Evolutionary conservation across 2,329 filamentous ascomycete genomes (phyloP), one percentile per base, ranked within the genome.

Genomic region (Aaosphaeria arxii): DNA sequence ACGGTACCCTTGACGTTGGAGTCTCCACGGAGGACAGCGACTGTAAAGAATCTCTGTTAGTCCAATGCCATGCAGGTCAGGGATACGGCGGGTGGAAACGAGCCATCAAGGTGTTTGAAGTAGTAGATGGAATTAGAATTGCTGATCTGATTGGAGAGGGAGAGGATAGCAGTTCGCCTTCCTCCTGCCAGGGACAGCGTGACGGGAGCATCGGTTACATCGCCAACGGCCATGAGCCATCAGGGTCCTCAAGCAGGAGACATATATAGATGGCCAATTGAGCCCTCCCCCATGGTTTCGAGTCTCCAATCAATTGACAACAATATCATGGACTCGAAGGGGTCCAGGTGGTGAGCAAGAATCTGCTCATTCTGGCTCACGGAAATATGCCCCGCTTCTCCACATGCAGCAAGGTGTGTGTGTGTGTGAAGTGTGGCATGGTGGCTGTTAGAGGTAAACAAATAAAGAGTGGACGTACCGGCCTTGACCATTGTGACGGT

Each of bases 1-100:
- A 99, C 88, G 77, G 89, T 94, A 70, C 94, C 94, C 72, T 84
- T 79, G 82, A 99, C 80, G 81, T 91, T 95, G 76, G 91, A 90
- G 84, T 97, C 94, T 84, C 94, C 94, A 77, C 94, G 92, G 81
- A 99, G 79, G 74, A 96, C 90, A 78, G 88, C 89, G 79, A 97
- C 94, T 97, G 70, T 51, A 7, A 11, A 7, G 28, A 28, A 29
- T 50, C 33, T 36, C n/a, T n/a, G 33, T 36, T 36, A 36, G 33
- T n/a, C 33, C 7, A n/a, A 43, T 7, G 17, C 28, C 7, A 28
- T 7, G 24, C 39, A 41, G 39, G 17, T 28, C 9, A 9, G 39
- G 39, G 39, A 41, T 9, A 13, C 33, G 33, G 3, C 33, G 9
- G 33, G n/a, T 36, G 33, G 17, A 24, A 24, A 24, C 17, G 17